These are phyloP conservation scores for Blastobotrys apis DNA, from an alignment of 1,139 yeast species.

Conservation along the genomic window DNA sequence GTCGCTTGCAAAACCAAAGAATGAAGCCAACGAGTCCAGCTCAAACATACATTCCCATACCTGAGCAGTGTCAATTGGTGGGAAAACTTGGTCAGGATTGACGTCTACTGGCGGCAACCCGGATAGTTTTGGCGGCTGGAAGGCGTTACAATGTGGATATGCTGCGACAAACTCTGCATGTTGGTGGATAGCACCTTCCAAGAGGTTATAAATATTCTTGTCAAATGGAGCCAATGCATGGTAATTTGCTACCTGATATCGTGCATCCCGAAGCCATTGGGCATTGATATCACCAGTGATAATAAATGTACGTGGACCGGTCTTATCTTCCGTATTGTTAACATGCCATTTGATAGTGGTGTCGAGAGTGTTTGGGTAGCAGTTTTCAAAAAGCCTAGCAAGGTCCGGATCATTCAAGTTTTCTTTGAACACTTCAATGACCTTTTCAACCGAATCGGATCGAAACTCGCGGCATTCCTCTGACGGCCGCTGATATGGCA, in stretches of 20 bases:
- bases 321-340: constrained; percentile 31
- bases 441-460: constrained; percentile 57
- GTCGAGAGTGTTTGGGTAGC: constrained; percentile 83
- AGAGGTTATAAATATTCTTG: constrained; percentile 44
- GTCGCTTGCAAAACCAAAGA: constrained; percentile 68
- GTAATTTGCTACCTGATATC: constrained; percentile 76
- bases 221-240: constrained; percentile 56
- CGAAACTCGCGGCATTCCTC: constrained; percentile 66
- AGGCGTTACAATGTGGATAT: constrained; percentile 85
- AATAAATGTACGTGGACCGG: constrained; percentile 54
- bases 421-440: constrained; percentile 49
- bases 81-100: constrained; percentile 54
- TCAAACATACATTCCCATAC: constrained; percentile 92
- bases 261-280: constrained; percentile 84
- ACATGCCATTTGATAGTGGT: constrained; percentile 78
- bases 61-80: constrained; percentile 61
- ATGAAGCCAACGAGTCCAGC: constrained; percentile 79
- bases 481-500: constrained; percentile 76
- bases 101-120: constrained; percentile 10
- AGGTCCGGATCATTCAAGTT: constrained; percentile 59
- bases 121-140: constrained; percentile 68
- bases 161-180: constrained; percentile 60
- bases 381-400: constrained; percentile 71
- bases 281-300: constrained; percentile 89
- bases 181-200: constrained; percentile 75